Conservation (phyloP, 2,329 filamentous ascomycete genomes). For the Ascochyta fabae region DNA sequence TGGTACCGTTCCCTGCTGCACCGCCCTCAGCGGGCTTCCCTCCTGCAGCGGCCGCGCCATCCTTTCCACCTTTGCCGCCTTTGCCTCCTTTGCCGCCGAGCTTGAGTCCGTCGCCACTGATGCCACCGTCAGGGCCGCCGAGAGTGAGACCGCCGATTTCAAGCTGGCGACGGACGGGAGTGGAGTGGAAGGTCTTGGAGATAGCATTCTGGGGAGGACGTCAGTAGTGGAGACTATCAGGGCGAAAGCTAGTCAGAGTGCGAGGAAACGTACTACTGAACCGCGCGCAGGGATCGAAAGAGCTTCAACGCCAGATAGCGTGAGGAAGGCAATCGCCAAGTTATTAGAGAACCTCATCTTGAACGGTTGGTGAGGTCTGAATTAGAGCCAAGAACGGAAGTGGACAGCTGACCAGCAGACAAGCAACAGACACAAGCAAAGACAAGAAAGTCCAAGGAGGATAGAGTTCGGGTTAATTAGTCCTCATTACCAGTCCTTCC, state of each 20-base stretch:
- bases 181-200: constrained; percentile 9
- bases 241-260: no score
- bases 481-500: no score
- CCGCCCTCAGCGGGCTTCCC: neutral
- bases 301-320: constrained; percentile 30
- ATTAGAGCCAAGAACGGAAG: neutral
- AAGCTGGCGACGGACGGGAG: constrained; percentile 13
- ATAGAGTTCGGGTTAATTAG: constrained; percentile 10
- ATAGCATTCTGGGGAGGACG: neutral
- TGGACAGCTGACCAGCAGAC: constrained; percentile 15
- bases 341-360: constrained; percentile 35
- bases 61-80: neutral
- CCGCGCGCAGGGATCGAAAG: constrained; percentile 25
- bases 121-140: constrained; percentile 39
- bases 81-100: constrained; percentile 24
- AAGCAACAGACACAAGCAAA: constrained; percentile 17
- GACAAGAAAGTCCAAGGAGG: constrained; percentile 15
- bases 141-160: constrained; percentile 41
- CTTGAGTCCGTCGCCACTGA: constrained; percentile 30
- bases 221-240: neutral
- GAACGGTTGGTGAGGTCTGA: neutral
- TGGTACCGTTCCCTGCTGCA: constrained; percentile 15
- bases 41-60: neutral
- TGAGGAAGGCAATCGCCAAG: constrained; percentile 27
- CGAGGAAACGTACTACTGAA: constrained; percentile 31